Evolutionary conservation across 2,329 filamentous ascomycete genomes (phyloP), one percentile per base, ranked within the genome.

Genomic region (Cercospora sp.): DNA sequence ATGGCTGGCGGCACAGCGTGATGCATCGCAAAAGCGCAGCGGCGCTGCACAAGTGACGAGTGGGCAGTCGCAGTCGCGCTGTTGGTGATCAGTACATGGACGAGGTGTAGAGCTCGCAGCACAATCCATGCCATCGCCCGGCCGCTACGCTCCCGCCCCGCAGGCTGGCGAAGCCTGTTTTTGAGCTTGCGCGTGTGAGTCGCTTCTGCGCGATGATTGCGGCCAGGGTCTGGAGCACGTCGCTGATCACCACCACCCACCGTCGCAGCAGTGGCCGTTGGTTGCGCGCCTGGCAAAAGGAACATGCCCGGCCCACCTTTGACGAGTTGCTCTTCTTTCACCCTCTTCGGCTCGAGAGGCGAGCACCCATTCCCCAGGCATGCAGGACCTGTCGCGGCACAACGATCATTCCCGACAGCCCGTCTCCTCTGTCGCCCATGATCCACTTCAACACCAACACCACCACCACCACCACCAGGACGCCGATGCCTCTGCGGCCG

Each of bases 391-490:
- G 66, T 57, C 53, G 43, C 61, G 18, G 28, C 61, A 63, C 24
- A 30, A 53, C 8, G 32, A 51, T 12, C 37, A 63, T 5, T 30
- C 40, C 24, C 60, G 55, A 32, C 63, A 37, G 18, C 9, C 63
- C 24, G 63, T 61, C 40, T 66, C 55, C 12, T 43, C 37, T 16
- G 55, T n/a, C 43, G 32, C 40, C 13, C 21, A 28, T 30, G 53
- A 59, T 49, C 34, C 24, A 45, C 51, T 21, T 16, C 57, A 28
- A 28, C 26, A 21, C 18, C 18, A 21, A 21, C 18, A 37, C 16
- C 61, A 64, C 32, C 61, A 34, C 21, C 66, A 65, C 45, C 34
- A 26, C 24, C 67, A 64, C 16, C 66, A 53, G 18, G 66, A 72
- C 18, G 9, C 53, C 43, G 69, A 69, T 9, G 21, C 26, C 30